Evolutionary conservation across 768 basidiomycete genomes (phyloP).

Genomic region (Termitomyces titanicus): DNA sequence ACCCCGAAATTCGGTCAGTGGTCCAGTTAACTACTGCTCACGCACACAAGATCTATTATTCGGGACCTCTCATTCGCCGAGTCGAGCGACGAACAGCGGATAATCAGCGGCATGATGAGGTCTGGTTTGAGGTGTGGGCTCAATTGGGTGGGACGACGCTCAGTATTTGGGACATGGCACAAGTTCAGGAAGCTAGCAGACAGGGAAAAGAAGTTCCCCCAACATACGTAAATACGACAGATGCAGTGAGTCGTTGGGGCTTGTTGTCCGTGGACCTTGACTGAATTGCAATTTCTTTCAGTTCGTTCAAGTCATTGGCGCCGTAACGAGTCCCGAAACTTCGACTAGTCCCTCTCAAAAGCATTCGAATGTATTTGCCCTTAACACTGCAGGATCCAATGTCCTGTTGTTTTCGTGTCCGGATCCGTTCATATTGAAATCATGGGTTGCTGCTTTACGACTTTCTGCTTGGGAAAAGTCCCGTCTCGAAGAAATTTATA

Average conservation of each 20-base stretch:
- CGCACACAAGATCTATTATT: constrained; percentile 84
- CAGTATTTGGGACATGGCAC: constrained; percentile 89
- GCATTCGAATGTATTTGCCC: constrained; percentile 76
- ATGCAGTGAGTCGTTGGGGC: constrained; percentile 60
- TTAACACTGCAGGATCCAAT: constrained; percentile 94
- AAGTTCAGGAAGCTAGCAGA: constrained; percentile 80
- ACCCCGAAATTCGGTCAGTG: constrained; percentile 81
- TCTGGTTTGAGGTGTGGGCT: constrained; percentile 85
- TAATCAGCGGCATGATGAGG: constrained; percentile 65
- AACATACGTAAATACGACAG: constrained; percentile 82
- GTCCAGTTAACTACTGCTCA: constrained; percentile 73
- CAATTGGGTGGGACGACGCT: constrained; percentile 87
- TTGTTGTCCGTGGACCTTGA: background rate
- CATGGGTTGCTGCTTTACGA: constrained; percentile 92
- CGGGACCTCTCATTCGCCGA: constrained; percentile 74
- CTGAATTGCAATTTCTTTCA: constrained; percentile 22
- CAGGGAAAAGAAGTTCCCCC: constrained; percentile 83
- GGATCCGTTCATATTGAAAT: constrained; percentile 59
- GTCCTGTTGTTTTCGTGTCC: constrained; percentile 87
- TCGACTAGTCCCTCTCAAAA: constrained; percentile 47
- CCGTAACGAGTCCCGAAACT: constrained; percentile 61
- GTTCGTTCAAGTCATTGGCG: constrained; percentile 79
- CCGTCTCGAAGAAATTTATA: constrained; percentile 95
- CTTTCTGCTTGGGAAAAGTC: constrained; percentile 94
- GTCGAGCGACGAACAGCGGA: constrained; percentile 77